Percentiles rank a stretch among this genome's conserved stretches.
phyloP scores from a whole-genome alignment of 2,329 filamentous ascomycete genomes.

The Teratosphaeria destructans region DNA sequence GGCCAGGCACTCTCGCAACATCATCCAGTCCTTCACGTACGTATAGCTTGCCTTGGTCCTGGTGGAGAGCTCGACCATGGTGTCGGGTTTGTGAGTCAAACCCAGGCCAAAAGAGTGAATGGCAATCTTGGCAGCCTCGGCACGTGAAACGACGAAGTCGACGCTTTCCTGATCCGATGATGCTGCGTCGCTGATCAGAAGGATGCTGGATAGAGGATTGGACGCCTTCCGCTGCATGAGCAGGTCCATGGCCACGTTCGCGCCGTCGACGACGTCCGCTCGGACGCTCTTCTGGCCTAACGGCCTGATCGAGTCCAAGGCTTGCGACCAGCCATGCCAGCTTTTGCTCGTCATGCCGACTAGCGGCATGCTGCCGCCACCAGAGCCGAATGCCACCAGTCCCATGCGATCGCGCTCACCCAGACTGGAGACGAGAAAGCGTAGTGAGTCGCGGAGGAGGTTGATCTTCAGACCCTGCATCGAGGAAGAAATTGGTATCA shows the following conservation, averaged over 20 bases:
- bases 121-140: slow-evolving; percentile 94
- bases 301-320: slow-evolving; percentile 78
- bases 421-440: slow-evolving; percentile 80
- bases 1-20: slow-evolving; percentile 90
- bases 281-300: slow-evolving; percentile 94
- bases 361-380: slow-evolving; percentile 80
- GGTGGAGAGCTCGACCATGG: slow-evolving; percentile 94
- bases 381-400: slow-evolving; percentile 91
- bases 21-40: slow-evolving; percentile 99
- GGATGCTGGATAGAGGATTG: slow-evolving; percentile 88
- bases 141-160: slow-evolving; percentile 92
- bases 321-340: slow-evolving; percentile 83
- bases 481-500: slow-evolving; percentile 92
- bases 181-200: slow-evolving; percentile 94
- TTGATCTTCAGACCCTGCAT: slow-evolving; percentile 99
- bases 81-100: slow-evolving; percentile 95
- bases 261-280: slow-evolving; percentile 92
- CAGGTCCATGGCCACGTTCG: slow-evolving; percentile 95
- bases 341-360: slow-evolving; percentile 97
- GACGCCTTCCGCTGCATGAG: slow-evolving; percentile 95
- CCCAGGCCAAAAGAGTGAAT: slow-evolving; percentile 96
- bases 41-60: slow-evolving; percentile 94
- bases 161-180: slow-evolving; percentile 91
- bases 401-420: slow-evolving; percentile 95
- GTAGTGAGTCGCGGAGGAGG: slow-evolving; percentile 78